These are phyloP conservation scores for Hanseniaspora pseudoguilliermondii DNA, from an alignment of 805 yeast species.

Conservation along the genomic window DNA sequence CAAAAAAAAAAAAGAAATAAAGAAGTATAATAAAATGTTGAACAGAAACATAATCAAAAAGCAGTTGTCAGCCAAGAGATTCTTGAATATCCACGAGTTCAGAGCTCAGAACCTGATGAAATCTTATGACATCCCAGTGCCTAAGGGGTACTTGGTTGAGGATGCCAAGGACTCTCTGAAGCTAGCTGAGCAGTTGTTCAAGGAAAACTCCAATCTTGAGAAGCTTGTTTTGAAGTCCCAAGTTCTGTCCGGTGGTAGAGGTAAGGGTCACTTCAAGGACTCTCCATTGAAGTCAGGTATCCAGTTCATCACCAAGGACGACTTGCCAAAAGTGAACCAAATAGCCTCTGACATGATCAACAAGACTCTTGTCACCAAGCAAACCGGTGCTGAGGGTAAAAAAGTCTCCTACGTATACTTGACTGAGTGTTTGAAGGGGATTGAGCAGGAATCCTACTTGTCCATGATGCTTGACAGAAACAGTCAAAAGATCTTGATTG, in stretches of 20 bases:
- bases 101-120: constrained; percentile 82
- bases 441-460: constrained; percentile 86
- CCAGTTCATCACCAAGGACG: constrained; percentile 81
- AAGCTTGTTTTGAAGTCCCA: constrained; percentile 95
- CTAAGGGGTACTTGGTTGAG: constrained; percentile 84
- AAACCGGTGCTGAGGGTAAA: constrained; percentile 95
- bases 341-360: constrained; percentile 80
- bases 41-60: neutral
- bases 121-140: constrained; percentile 77
- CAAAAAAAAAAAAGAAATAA: too few relatives aligned
- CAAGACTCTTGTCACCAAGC: constrained; percentile 92
- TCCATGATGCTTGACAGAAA: constrained; percentile 92
- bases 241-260: constrained; percentile 98
- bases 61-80: constrained; percentile 35
- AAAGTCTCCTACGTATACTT: constrained; percentile 91
- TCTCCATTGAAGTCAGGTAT: constrained; percentile 95
- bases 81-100: constrained; percentile 85
- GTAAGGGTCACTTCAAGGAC: constrained; percentile 88
- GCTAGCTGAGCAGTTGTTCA: constrained; percentile 54
- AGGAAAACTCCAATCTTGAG: constrained; percentile 35
- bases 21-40: neutral
- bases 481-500: constrained; percentile 79
- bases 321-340: constrained; percentile 36
- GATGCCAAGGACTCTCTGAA: constrained; percentile 76
- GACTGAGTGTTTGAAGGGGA: constrained; percentile 66